Evolutionary conservation across 2,329 filamentous ascomycete species (phyloP).

Genomic region (Chaetomium sp.): DNA sequence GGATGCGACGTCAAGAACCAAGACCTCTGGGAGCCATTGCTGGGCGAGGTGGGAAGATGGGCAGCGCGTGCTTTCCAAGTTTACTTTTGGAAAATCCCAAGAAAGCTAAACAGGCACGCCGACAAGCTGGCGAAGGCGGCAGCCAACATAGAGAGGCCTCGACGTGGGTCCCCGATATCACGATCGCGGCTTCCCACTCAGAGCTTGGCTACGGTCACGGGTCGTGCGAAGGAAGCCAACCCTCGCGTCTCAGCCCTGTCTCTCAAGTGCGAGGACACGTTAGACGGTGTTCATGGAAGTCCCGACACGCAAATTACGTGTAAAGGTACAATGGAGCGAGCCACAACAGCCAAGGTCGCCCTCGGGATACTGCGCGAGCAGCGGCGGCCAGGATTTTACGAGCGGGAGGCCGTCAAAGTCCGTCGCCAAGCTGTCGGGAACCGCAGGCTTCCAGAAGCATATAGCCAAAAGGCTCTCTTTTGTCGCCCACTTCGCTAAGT

Average conservation of each 20-base stretch:
- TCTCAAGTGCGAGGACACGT: no score
- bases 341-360: conserved; percentile 25
- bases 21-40: conserved; percentile 54
- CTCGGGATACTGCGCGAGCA: conserved; percentile 21
- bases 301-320: no score
- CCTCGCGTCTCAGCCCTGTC: no score
- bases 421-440: conserved; percentile 14
- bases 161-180: not conserved
- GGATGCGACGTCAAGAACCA: conserved; percentile 48
- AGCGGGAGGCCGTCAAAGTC: conserved; percentile 26
- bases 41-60: conserved; percentile 33
- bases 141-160: not conserved
- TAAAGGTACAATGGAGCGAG: conserved; percentile 21
- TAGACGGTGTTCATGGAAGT: no score
- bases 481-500: conserved; percentile 27
- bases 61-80: not conserved
- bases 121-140: not conserved
- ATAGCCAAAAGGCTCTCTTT: conserved; percentile 38
- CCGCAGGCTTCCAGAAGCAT: conserved; percentile 29
- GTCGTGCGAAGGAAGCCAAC: no score
- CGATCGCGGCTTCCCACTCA: no score
- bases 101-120: not conserved
- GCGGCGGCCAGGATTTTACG: conserved; percentile 30
- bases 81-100: conserved; percentile 11
- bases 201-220: no score